Percentiles rank a stretch among this genome's conserved stretches.
These are phyloP conservation scores for Groenewaldozyma auringiensis DNA, from an alignment of 1,139 yeast species.

Conservation along the genomic window DNA sequence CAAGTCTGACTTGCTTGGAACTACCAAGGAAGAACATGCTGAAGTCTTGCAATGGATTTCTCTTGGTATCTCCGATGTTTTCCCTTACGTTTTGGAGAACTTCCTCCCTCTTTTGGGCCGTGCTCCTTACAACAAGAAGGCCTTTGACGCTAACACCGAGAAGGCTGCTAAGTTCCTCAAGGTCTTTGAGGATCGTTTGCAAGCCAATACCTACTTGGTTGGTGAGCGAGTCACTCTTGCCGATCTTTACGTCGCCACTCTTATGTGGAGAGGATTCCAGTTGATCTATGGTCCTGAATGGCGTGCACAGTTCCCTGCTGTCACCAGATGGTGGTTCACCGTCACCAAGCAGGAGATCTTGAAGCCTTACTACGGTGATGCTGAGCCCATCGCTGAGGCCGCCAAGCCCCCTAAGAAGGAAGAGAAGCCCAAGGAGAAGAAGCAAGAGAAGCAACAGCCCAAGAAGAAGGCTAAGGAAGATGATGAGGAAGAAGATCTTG, in stretches of 20 bases:
- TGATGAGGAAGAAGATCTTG: constrained; percentile 34
- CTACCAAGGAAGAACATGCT: constrained; percentile 59
- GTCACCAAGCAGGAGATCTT: constrained; percentile 52
- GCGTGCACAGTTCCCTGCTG: constrained; percentile 66
- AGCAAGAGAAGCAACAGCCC: constrained; percentile 31
- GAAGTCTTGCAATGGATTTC: constrained; percentile 75
- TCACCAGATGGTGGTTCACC: constrained; percentile 83
- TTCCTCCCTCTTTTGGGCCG: constrained; percentile 43
- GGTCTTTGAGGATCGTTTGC: constrained; percentile 35
- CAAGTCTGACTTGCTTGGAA: constrained; percentile 47
- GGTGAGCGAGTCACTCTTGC: constrained; percentile 87
- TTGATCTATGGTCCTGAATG: constrained; percentile 66
- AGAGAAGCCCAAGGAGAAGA: constrained; percentile 32
- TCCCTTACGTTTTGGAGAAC: constrained; percentile 37
- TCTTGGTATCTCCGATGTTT: constrained; percentile 64
- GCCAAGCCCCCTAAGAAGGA: constrained; percentile 78
- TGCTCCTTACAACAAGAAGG: constrained; percentile 73
- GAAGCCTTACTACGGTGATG: constrained; percentile 39
- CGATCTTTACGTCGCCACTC: constrained; percentile 61
- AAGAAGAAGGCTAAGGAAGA: constrained; percentile 40
- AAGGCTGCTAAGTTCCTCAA: constrained; percentile 37
- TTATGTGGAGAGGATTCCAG: constrained; percentile 58
- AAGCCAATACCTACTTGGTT: constrained; percentile 75
- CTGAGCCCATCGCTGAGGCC: constrained; percentile 36
- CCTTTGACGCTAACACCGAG: constrained; percentile 48